Evolutionary conservation across 2,329 filamentous ascomycete genomes (phyloP).

Genomic region (Chalaropsis thielavioides): DNA sequence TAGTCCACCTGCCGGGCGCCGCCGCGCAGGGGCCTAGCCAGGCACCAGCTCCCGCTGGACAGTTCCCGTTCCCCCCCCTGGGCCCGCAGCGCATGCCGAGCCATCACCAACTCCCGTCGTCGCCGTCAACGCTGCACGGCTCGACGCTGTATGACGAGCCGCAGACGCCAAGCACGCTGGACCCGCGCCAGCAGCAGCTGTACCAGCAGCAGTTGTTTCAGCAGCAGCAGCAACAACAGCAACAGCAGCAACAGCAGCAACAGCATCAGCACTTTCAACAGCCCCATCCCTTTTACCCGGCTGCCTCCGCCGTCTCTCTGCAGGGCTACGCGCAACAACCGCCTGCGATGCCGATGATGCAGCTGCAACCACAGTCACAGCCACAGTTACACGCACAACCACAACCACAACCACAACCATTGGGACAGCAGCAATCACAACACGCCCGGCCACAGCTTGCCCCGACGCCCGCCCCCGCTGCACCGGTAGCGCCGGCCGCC

Average conservation of each 20-base stretch:
- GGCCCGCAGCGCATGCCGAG: background rate
- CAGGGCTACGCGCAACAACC: background rate
- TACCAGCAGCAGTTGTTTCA: background rate
- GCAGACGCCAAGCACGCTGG: background rate
- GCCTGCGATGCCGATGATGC: background rate
- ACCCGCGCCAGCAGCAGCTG: background rate
- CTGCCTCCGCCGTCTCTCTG: background rate
- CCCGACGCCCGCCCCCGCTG: background rate
- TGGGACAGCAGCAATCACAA: background rate
- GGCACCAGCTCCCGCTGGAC: background rate
- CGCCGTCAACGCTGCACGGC: background rate
- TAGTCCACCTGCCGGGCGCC: background rate
- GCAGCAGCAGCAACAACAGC: background rate
- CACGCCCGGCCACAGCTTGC: background rate
- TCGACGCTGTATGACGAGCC: slow-evolving; percentile 4
- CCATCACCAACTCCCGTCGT: background rate
- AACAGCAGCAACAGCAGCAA: background rate
- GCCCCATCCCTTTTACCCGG: background rate
- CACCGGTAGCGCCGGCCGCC: background rate
- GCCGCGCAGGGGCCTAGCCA: background rate
- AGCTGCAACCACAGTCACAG: background rate
- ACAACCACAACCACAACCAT: background rate
- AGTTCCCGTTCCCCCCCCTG: background rate
- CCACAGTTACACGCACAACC: slow-evolving; percentile 3
- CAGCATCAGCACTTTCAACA: slow-evolving; percentile 1